phyloP scores from a whole-genome alignment of 768 basidiomycete species.

The Tulasnella sp. region DNA sequence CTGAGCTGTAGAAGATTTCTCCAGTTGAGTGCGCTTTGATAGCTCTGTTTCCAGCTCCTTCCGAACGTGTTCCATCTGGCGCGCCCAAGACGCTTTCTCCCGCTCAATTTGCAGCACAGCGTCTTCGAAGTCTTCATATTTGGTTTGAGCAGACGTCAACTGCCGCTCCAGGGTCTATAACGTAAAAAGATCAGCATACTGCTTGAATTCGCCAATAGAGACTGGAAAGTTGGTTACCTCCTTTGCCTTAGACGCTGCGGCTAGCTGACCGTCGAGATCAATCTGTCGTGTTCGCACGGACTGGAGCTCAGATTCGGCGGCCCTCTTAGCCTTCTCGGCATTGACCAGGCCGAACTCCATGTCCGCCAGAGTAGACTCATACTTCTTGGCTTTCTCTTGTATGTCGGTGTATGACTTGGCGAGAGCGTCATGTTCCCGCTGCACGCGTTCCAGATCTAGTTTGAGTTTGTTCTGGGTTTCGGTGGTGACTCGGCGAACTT shows the following conservation, averaged over 20 bases:
- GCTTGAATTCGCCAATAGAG: not conserved
- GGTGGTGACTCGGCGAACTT: conserved; percentile 47
- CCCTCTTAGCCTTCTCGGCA: conserved; percentile 56
- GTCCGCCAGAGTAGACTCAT: conserved; percentile 37
- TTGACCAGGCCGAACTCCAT: conserved; percentile 40
- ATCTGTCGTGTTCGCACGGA: conserved; percentile 55
- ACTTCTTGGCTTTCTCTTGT: conserved; percentile 32
- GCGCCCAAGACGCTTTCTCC: conserved; percentile 61
- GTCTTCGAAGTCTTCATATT: conserved; percentile 82
- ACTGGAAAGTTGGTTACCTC: conserved; percentile 43
- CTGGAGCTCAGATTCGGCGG: conserved; percentile 61
- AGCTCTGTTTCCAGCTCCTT: conserved; percentile 68
- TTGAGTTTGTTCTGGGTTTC: conserved; percentile 64
- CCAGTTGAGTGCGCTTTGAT: conserved; percentile 60
- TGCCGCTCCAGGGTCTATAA: conserved; percentile 65
- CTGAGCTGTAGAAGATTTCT: conserved; percentile 48
- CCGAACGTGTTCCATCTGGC: conserved; percentile 56
- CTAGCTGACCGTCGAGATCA: conserved; percentile 52
- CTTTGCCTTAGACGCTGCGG: conserved; percentile 50
- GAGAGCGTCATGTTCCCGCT: conserved; percentile 48
- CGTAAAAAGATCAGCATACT: not conserved
- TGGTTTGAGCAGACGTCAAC: conserved; percentile 54
- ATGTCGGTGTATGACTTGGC: conserved; percentile 52
- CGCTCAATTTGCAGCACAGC: conserved; percentile 72
- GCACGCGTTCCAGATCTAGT: conserved; percentile 56